A percentile compares a stretch with the other conserved stretches of the same genome.
phyloP scores from a whole-genome alignment of 495 filamentous ascomycete species.

The Paragyromitra xinjiangensis region DNA sequence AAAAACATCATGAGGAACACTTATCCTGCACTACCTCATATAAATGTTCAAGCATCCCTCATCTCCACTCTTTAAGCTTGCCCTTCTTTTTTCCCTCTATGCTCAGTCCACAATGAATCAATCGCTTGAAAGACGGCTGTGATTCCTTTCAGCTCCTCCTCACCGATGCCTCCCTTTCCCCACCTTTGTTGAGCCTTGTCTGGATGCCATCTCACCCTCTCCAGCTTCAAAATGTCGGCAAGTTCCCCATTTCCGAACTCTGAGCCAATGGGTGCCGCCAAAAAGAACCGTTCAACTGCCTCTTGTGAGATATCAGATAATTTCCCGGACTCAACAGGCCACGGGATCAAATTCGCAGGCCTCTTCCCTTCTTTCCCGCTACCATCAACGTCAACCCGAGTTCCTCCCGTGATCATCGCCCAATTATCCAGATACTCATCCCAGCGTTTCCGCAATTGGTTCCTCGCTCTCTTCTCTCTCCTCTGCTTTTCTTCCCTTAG shows the following conservation, averaged over 20 bases:
- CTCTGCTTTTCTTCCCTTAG: slow-evolving; percentile 62
- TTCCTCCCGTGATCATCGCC: slow-evolving; percentile 65
- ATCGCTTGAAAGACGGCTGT: slow-evolving; percentile 93
- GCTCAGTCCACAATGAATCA: slow-evolving; percentile 79
- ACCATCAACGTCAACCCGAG: slow-evolving; percentile 50
- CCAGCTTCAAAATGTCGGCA: slow-evolving; percentile 73
- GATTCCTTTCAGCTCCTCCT: slow-evolving; percentile 75
- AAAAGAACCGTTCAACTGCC: slow-evolving; percentile 71
- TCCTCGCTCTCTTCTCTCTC: slow-evolving; percentile 63
- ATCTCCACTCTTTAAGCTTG: background rate
- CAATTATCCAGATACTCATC: slow-evolving; percentile 70
- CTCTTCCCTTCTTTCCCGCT: background rate
- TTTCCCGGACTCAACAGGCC: slow-evolving; percentile 77
- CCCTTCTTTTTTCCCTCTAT: slow-evolving; percentile 56
- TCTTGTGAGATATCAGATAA: slow-evolving; percentile 69
- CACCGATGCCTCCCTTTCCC: slow-evolving; percentile 71
- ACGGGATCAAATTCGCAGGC: slow-evolving; percentile 66
- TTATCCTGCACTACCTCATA: background rate
- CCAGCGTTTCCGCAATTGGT: slow-evolving; percentile 69
- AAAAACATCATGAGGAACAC: background rate
- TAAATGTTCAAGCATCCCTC: background rate
- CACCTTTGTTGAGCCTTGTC: slow-evolving; percentile 96
- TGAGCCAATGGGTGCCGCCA: slow-evolving; percentile 60
- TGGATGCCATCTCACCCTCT: slow-evolving; percentile 95
- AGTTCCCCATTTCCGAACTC: slow-evolving; percentile 59